Base-by-base conservation (phyloP, 352 stramenopile species). In the Phytophthora idaei region DNA sequence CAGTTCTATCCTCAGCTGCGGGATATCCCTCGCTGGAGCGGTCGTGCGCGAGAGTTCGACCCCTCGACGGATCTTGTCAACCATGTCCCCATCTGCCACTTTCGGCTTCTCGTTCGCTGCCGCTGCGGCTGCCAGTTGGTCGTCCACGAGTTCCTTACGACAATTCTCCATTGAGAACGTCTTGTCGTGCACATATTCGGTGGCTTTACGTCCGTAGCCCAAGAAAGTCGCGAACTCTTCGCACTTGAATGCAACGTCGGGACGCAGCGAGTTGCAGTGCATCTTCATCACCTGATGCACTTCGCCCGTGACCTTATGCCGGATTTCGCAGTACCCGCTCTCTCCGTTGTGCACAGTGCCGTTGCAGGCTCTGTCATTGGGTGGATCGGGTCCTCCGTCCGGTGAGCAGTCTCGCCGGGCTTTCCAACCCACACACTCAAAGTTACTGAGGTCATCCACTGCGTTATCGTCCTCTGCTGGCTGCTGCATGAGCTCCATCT, bases 261-360 rank as follows among this genome's bases (percentile, higher is more conserved):
- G 10, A 1, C 76, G 73, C n/a, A 89, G 55, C 41, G 80, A 90
- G 51, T 89, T 69, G 54, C 83, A 92, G 69, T 89, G 76, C 76
- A 88, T 86, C 31, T 74, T 65, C 69, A 92, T 74, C 0, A 90
- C 81, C 15, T 69, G 75, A 10, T 66, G 62, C 25, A 71, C 36
- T 28, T 59, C 70, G 3, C 71, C 70, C 0, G 64, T 81, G 12
- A 32, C 34, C 21, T 64, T 71, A 52, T 85, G 74, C 9, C 69
- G 71, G 5, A 90, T 61, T 36, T 80, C 66, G 39, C 82, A 90
- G 49, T 64, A 90, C 5, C 82, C 82, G 11, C 70, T 78, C 54
- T 83, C 74, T 25, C 67, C 73, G 36, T 73, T 57, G n/a, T 60
- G 61, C 12, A 90, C 77, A 0, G 67, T 66, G 9, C 57, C 64